Evolutionary conservation across 2,329 filamentous ascomycete species (phyloP), one percentile per base, ranked within the genome.

Genomic region (Rutstroemia sydowiana): DNA sequence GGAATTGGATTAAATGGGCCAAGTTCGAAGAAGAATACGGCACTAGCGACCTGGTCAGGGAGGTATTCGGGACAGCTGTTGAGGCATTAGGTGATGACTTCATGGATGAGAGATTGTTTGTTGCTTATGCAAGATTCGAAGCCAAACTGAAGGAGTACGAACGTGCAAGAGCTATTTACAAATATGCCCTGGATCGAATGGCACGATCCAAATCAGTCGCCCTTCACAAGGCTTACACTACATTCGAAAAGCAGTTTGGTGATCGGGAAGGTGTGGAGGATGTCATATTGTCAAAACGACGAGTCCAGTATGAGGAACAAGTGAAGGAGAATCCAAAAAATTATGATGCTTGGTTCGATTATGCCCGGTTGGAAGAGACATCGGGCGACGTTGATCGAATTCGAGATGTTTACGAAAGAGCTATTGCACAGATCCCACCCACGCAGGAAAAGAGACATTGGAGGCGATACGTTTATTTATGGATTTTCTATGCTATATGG

Each of bases 1-100:
- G 87, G 63, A 97, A 96, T 65, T 98, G 92, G 91, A 95, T 98
- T 71, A 96, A 96, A 68, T 98, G 93, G 93, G 86, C 92, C 55
- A 87, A 88, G 56, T 98, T 97, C 61, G 93, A 98, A 69, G 92
- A 97, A 68, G 93, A 98, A 66, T 88, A 85, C 61, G 93, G 93
- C 8, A 95, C 90, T 1, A 92, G 85, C 65, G 92, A 96, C 63
- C 69, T 92, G 59, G 93, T 98, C 6, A 80, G 93, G 20, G 90
- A 97, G 57, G 92, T 97, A 0, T 97, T 90, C 66, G 89, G 91
- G 3, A 78, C 80, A 51, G 91, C 92, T 1, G 85, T 97, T 30
- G 92, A 97, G 67, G 84, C 88, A 0, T 71, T 98, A 30, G 91
- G 92, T 2, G 92, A 97, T 57, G 89, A 96, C 37, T 95, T 95